Evolutionary conservation across 2,329 filamentous ascomycete species (phyloP), one percentile per base, ranked within the genome.

Genomic region (Alternaria gansuensis): DNA sequence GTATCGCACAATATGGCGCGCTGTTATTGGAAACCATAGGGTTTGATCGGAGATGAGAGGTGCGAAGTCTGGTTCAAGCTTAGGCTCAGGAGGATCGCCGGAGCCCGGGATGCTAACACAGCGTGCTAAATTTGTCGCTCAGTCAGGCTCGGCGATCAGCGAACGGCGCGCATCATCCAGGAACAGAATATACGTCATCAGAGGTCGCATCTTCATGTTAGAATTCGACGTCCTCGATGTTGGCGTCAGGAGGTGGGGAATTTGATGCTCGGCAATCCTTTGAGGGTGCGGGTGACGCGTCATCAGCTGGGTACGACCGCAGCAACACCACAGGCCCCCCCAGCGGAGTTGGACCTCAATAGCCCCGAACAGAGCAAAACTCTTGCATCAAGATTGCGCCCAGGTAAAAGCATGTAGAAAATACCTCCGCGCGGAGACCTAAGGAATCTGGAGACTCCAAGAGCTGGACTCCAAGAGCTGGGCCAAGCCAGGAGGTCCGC

Each of bases 231-330:
- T 24, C 36, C 40, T 40, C 23, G 34, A 6, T 51, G 37, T 21
- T 33, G 37, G 21, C 14, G 23, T 17, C 21, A 28, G 28, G 24
- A 31, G 34, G 17, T 54, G 50, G 55, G 29, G 21, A 45, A 31
- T 11, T 37, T 26, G 33, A 50, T 28, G 56, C 56, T 55, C 33
- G 56, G 56, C 39, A 51, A 40, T 45, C 37, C 37, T 50, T 50
- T 33, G 45, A 45, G 29, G 51, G 28, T 59, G 45, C 40, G 36
- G 51, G 34, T 51, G 52, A 59, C 57, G 57, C 57, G 57, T 59
- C 51, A 59, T 34, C 39, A 40, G 57, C 46, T 54, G 46, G 36
- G 43, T 37, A 44, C 41, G 49, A 51, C 26, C 36, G 36, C 26
- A 39, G 36, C 36, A 39, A 29, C 37, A 40, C 49, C 34, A 51